Conservation (phyloP, 306 rosid genomes). For the Inga laurina region DNA sequence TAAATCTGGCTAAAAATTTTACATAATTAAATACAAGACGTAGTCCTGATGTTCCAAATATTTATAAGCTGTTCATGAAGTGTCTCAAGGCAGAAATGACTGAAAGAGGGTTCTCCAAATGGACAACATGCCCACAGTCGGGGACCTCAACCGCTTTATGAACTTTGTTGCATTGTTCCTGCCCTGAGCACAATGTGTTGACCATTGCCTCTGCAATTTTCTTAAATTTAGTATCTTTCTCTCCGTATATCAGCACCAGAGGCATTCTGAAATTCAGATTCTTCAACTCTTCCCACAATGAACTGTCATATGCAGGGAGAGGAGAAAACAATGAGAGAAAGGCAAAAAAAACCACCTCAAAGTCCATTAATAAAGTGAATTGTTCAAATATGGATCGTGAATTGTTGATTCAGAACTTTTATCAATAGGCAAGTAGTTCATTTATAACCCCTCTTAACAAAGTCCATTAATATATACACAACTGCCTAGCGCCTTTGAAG, state of each 20-base stretch:
- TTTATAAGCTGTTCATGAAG: constrained; percentile 40
- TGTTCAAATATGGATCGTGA: neutral
- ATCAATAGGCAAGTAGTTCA: neutral
- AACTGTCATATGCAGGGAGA: constrained; percentile 43
- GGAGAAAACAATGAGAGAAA: neutral
- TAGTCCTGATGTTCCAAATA: neutral
- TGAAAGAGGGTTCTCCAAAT: constrained; percentile 90
- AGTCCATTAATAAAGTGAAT: too few relatives aligned
- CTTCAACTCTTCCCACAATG: constrained; percentile 85
- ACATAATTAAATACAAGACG: neutral
- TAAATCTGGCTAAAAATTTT: neutral
- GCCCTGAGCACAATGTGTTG: constrained; percentile 32
- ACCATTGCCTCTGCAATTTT: constrained; percentile 64
- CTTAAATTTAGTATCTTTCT: constrained; percentile 74
- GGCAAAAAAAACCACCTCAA: too few relatives aligned
- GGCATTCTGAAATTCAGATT: constrained; percentile 50
- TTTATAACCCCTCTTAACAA: neutral
- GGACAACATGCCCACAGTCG: constrained; percentile 80
- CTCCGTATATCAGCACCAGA: constrained; percentile 77
- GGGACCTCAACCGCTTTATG: constrained; percentile 71
- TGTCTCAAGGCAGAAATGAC: constrained; percentile 58
- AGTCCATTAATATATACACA: neutral
- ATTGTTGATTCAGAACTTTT: neutral
- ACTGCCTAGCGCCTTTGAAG: neutral
- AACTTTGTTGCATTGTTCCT: constrained; percentile 28